Base-by-base conservation (phyloP, 2,329 filamentous ascomycete species). In the Sarocladiaceae sp. region DNA sequence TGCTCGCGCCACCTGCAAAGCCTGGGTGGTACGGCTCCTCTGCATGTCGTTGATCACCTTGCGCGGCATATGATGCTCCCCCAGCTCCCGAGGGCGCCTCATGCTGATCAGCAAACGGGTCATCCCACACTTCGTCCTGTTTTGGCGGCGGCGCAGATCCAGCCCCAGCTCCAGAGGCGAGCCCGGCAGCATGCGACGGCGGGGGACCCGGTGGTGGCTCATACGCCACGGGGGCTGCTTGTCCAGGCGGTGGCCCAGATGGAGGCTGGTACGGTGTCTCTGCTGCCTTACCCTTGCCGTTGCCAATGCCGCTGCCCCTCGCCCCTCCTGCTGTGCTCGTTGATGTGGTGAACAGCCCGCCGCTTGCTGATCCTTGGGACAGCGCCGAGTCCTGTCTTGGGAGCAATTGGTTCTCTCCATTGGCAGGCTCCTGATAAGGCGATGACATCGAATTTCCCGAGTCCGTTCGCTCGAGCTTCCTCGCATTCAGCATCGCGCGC, bases 401-500 rank as follows among this genome's bases (percentile, higher is more conserved):
- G 12, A 41, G 37, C 6, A 41, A 24, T 24, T 41, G 37, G 23
- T 41, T 41, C 15, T 21, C 37, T 3, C 37, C 37, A 19, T 41
- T 41, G n/a, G n/a, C n/a, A n/a, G n/a, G n/a, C n/a, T n/a, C n/a
- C 37, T 27, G 26, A 13, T 27, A 6, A 9, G 37, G 37, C n/a
- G 47, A 43, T 45, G 46, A 46, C 44, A 47, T n/a, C n/a, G 48
- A 48, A 11, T 57, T 56, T 10, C 54, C 48, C 13, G 58, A 58
- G 23, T 43, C 39, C n/a, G 26, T 31, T 12, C 55, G 55, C 24
- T 57, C 58, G 11, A 73, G 67, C 56, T 82, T 82, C 49, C 74
- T 68, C 3, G 80, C 78, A 47, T 72, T 73, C n/a, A 83, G 65
- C 32, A 94, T 69, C 9, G 88, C 84, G 45, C 89, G 81, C 63